Evolutionary conservation across 108 stramenopile genomes (phyloP), one percentile per base, ranked within the genome.

Genomic region (Halocafeteria seosinensis): DNA sequence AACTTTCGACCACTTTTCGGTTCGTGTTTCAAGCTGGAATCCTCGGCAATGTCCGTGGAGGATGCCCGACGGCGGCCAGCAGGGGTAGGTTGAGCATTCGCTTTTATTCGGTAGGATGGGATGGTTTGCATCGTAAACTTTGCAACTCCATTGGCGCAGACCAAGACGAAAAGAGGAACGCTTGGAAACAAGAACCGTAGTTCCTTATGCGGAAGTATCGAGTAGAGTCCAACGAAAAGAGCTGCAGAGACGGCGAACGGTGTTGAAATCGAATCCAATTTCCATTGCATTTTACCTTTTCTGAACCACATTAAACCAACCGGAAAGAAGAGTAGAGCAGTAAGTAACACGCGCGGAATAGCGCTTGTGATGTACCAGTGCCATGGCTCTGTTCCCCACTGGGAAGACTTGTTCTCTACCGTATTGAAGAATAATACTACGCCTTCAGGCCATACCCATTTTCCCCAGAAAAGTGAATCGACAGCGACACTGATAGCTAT

Each of bases 401-500:
- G 88, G 28, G 73, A 70, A n/a, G 88, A 89, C 50, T 83, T 85
- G 70, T 93, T 91, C 29, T 88, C 78, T 62, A 95, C 71, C 9
- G 92, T 81, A 73, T 99, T 99, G 75, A 85, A 95, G 51, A 87
- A 89, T 59, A 94, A 85, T 1, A 99, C 97, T 59, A 76, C 79
- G 36, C 91, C 91, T 73, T 99, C 97, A 8, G 97, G 91, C 97
- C 97, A 99, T n/a, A 99, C 62, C 71, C 59, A 81, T 38, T 81
- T 53, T 72, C 78, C 78, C 91, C 91, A 92, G 68, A 96, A 64
- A 33, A 79, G 32, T 27, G 86, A 85, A 69, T 98, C 94, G 25
- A 94, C 57, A 8, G 85, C 86, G 34, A 88, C 76, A 28, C 88
- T 89, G 12, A 86, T 4, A 5, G 78, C 8, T 31, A 95, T 62